Evolutionary conservation across 2,329 filamentous ascomycete genomes (phyloP), one percentile per base, ranked within the genome.

Genomic region (Corniculantispora saksenae): DNA sequence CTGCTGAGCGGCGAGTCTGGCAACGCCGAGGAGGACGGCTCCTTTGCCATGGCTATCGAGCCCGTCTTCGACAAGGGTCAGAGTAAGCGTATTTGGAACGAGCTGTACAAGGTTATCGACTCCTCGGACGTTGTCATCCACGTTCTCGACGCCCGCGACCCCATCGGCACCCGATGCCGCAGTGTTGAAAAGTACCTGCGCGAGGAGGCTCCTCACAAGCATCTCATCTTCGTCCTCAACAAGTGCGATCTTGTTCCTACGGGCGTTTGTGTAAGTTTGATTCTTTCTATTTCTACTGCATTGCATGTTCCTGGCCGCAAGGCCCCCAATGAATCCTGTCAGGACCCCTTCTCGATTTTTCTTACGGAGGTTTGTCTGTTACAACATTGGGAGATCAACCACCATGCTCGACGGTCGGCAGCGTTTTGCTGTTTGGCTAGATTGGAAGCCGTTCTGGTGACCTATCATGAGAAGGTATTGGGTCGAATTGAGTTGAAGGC

Each of bases 61-160:
- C 89, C 94, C 47, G 92, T 98, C 66, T 98, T 98, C 79, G 90
- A 86, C 71, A 98, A 98, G 80, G 95, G 95, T 21, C 94, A 97
- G 77, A 94, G 90, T 74, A 97, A 97, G 80, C 86, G 95, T 70
- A 97, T 97, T 71, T 97, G 93, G 94, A 98, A 98, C 79, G 94
- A 99, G 76, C 81, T 98, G 9, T 89, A 95, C 84, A 96, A 97
- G 80, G 93, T 95, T 72, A 95, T 97, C 67, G 94, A 97, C 79
- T 96, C 93, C 3, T 95, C 91, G 12, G 95, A 99, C 78, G 94
- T 99, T 43, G 88, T 99, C 54, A 90, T 99, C n/a, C 95, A 97
- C 73, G 91, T 97, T 17, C 81, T 97, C 1, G 94, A 97, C 77
- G 93, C 94, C 48, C 86, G 93, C 78, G 93, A 97, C 77, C 94